phyloP scores from a whole-genome alignment of 306 rosid genomes.

The Vigna nakashimae region DNA sequence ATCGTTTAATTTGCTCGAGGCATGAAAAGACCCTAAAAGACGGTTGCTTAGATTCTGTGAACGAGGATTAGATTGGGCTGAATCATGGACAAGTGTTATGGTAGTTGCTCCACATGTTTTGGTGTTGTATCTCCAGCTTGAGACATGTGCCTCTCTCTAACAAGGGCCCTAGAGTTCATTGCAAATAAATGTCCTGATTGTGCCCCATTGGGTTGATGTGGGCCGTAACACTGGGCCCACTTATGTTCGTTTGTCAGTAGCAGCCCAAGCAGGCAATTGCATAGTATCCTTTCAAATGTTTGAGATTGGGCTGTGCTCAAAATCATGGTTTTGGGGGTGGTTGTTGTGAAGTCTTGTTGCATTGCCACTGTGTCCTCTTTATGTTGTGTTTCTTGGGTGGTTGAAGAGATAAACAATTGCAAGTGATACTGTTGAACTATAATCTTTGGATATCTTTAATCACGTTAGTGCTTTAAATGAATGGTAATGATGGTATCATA shows the following conservation, averaged over 20 bases:
- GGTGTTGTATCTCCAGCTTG: not conserved
- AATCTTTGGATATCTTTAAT: too few species aligned
- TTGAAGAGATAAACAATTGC: not conserved
- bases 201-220: not conserved
- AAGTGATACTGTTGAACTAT: not conserved
- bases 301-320: not conserved
- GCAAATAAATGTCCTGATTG: not conserved
- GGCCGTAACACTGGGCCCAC: slow-evolving; percentile 23
- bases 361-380: slow-evolving; percentile 11
- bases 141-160: slow-evolving; percentile 28
- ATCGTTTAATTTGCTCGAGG: too few species aligned
- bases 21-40: too few species aligned
- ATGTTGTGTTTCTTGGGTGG: not conserved
- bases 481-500: too few species aligned
- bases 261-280: slow-evolving; percentile 5
- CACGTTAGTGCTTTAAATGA: too few species aligned
- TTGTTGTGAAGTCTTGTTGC: slow-evolving; percentile 29
- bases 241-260: not conserved
- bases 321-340: slow-evolving; percentile 6
- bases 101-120: slow-evolving; percentile 36
- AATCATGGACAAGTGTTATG: not conserved
- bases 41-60: not conserved
- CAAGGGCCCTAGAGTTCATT: not conserved
- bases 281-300: not conserved
- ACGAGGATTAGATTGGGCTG: slow-evolving; percentile 1